phyloP scores from a whole-genome alignment of 192 early-diverging fungal species.

The Backusella westeae region DNA sequence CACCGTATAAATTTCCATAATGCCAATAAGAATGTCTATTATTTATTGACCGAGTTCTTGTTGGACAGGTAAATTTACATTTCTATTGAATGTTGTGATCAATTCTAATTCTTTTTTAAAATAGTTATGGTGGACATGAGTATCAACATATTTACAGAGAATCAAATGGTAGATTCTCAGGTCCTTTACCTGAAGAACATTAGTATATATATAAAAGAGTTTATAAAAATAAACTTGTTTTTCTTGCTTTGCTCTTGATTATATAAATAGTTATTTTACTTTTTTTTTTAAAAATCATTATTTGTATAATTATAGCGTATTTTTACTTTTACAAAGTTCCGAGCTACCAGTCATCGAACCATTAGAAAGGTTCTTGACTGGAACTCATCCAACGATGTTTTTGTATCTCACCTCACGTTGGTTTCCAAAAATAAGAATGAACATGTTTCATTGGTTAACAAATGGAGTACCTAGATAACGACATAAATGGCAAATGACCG shows the following conservation, averaged over 20 bases:
- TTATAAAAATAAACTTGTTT: not conserved
- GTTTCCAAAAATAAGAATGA: not conserved
- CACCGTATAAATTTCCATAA: slow-evolving; percentile 82
- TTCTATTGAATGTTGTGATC: not conserved
- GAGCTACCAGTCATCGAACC: not conserved
- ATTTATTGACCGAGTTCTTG: slow-evolving; percentile 39
- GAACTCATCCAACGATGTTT: not conserved
- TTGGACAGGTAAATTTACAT: slow-evolving; percentile 26
- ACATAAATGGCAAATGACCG: not conserved
- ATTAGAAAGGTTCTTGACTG: not conserved
- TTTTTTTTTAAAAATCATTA: not conserved
- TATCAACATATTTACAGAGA: slow-evolving; percentile 31
- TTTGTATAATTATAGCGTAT: too few relatives aligned
- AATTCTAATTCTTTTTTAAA: not conserved
- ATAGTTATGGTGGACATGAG: slow-evolving; percentile 37
- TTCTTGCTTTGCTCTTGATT: not conserved
- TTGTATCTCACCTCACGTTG: not conserved
- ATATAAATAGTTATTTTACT: too few relatives aligned
- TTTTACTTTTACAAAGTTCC: not conserved
- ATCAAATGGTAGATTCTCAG: slow-evolving; percentile 25
- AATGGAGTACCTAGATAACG: not conserved
- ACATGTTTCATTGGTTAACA: not conserved
- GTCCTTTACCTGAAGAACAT: slow-evolving; percentile 11
- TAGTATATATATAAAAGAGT: not conserved
- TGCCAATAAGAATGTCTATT: slow-evolving; percentile 62